Evolutionary conservation across 1,284 basidiomycete species (phyloP).

Genomic region (Apiotrichum siamense): DNA sequence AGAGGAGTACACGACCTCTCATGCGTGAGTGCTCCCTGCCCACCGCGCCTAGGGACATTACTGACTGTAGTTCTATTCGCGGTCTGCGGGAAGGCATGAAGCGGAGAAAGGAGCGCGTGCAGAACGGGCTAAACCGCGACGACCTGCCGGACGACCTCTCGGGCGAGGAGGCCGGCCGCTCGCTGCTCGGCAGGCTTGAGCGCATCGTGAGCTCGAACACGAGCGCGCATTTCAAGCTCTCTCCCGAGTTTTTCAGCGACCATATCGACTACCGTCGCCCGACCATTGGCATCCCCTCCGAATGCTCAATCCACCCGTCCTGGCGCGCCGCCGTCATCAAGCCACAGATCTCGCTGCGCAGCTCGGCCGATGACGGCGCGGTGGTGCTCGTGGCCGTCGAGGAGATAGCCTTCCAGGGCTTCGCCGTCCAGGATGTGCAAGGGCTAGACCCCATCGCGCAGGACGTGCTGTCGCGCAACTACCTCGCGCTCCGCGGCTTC

Average conservation of each 20-base stretch:
- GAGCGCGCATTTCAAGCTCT: conserved; percentile 19
- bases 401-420: conserved; percentile 74
- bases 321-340: conserved; percentile 81
- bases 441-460: conserved; percentile 78
- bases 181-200: conserved; percentile 18
- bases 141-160: conserved; percentile 1
- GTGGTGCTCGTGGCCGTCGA: conserved; percentile 75
- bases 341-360: conserved; percentile 80
- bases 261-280: conserved; percentile 16
- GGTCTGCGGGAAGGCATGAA: conserved; percentile 29
- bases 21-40: conserved; percentile 55
- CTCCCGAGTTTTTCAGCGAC: conserved; percentile 15
- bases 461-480: conserved; percentile 76
- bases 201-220: conserved; percentile 9
- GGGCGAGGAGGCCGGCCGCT: conserved; percentile 1
- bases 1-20: conserved; percentile 81
- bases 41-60: neutral
- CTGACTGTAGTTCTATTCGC: conserved; percentile 21
- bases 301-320: conserved; percentile 53
- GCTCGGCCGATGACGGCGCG: conserved; percentile 58
- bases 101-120: conserved; percentile 14
- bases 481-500: conserved; percentile 66
- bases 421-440: conserved; percentile 70
- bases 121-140: conserved; percentile 16
- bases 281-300: conserved; percentile 30